phyloP scores from a whole-genome alignment of 495 filamentous ascomycete species.

The Diplogelasinospora grovesii region DNA sequence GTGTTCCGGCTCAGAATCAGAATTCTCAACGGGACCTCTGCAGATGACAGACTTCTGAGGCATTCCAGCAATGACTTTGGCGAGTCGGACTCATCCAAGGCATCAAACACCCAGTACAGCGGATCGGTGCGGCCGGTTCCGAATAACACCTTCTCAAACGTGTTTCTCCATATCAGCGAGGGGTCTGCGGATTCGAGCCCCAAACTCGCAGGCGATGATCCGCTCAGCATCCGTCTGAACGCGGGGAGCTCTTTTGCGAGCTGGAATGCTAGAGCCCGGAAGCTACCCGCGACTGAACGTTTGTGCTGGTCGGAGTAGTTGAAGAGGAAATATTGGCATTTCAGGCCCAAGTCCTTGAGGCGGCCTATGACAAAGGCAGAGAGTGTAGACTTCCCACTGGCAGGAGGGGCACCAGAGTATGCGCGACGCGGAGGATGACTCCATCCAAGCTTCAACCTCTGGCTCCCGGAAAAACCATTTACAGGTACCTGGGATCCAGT shows the following conservation, averaged over 20 bases:
- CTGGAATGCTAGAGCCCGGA: conserved; percentile 21
- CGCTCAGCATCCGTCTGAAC: conserved; percentile 6
- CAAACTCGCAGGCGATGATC: neutral
- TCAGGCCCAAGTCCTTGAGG: conserved; percentile 4
- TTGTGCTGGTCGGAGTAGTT: conserved; percentile 8
- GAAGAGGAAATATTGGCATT: conserved; percentile 24
- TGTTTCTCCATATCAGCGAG: neutral
- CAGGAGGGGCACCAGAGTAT: conserved; percentile 22
- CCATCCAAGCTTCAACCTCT: conserved; percentile 12
- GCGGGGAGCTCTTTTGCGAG: conserved; percentile 7
- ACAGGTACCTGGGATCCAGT: too few relatives aligned
- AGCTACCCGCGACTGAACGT: conserved; percentile 5
- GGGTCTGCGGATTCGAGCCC: neutral
- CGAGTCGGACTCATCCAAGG: conserved; percentile 22
- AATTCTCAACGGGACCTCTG: neutral
- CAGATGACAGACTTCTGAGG: conserved; percentile 4
- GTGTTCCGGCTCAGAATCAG: conserved; percentile 10
- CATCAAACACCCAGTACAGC: conserved; percentile 26
- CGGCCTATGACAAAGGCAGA: conserved; percentile 20
- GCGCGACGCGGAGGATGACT: neutral
- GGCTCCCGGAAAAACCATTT: conserved; percentile 6
- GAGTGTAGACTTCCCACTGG: conserved; percentile 19
- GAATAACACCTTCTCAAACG: neutral
- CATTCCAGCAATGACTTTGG: conserved; percentile 13
- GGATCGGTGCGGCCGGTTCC: neutral